Conservation (phyloP, 805 yeast species). For the Citeromyces nyonsensis region DNA sequence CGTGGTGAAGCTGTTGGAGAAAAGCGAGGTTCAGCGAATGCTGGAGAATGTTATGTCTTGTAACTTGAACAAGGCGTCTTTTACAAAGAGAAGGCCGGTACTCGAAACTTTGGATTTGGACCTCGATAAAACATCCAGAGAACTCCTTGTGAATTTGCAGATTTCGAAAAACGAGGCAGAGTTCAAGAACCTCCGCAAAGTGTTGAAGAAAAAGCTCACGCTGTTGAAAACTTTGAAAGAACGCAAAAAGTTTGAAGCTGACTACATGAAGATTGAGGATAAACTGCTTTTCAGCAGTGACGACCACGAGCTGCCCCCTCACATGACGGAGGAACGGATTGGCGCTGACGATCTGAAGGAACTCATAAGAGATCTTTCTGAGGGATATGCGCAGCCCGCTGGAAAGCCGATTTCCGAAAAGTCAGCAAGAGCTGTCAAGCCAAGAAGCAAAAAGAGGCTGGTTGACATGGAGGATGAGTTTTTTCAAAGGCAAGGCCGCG, state of each 20-base stretch:
- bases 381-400: no score
- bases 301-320: no score
- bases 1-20: conserved; percentile 34
- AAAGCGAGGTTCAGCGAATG: conserved; percentile 14
- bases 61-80: conserved; percentile 3
- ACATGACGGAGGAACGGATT: no score
- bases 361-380: no score
- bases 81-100: conserved; percentile 7
- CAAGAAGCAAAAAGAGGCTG: no score
- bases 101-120: conserved; percentile 12
- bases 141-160: conserved; percentile 14
- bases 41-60: conserved; percentile 3
- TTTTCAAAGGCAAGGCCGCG: no score
- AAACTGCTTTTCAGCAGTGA: no score
- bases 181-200: conserved; percentile 7
- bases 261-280: no score
- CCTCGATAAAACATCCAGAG: conserved; percentile 8
- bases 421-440: no score
- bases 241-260: neutral
- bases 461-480: no score
- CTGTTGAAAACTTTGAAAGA: neutral
- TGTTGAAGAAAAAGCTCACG: neutral
- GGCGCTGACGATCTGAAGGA: no score
- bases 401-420: no score
- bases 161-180: conserved; percentile 11